phyloP scores from a whole-genome alignment of 176 grass and related monocot genomes.

The Leersia perrieri region DNA sequence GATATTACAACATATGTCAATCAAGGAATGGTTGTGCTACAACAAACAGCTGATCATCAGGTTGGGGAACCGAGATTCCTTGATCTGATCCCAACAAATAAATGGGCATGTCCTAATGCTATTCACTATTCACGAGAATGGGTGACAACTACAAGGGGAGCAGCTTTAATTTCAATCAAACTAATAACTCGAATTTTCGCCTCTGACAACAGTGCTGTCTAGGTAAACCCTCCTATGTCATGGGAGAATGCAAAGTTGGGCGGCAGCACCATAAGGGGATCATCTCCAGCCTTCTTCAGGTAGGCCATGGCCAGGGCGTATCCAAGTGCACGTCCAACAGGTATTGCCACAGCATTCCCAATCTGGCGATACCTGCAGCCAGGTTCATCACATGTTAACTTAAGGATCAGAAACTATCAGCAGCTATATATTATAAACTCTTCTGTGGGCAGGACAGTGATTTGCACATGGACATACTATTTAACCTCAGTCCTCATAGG shows the following conservation, averaged over 20 bases:
- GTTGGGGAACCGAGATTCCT: constrained; percentile 1
- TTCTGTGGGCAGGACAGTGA: neutral
- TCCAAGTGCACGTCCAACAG: constrained; percentile 72
- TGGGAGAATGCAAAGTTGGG: constrained; percentile 71
- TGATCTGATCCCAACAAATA: neutral
- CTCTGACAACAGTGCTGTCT: constrained; percentile 2
- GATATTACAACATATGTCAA: constrained; percentile 24
- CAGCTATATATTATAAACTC: neutral
- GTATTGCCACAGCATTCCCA: constrained; percentile 91
- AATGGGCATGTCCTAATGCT: constrained; percentile 18
- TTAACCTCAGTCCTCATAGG: neutral
- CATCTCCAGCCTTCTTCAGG: constrained; percentile 54
- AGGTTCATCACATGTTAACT: constrained; percentile 30
- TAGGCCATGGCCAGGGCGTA: constrained; percentile 63
- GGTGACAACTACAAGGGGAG: neutral
- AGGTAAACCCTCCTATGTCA: constrained; percentile 9
- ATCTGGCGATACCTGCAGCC: constrained; percentile 78
- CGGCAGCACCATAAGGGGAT: constrained; percentile 67
- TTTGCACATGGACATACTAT: neutral
- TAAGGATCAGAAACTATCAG: neutral
- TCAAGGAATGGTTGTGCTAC: constrained; percentile 15
- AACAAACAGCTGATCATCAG: neutral
- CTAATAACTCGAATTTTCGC: neutral
- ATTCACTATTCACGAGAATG: constrained; percentile 1
- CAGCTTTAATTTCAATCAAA: constrained; percentile 18